Evolutionary conservation across 805 yeast genomes (phyloP), one percentile per base, ranked within the genome.

Genomic region (Ascoidea rubescens): DNA sequence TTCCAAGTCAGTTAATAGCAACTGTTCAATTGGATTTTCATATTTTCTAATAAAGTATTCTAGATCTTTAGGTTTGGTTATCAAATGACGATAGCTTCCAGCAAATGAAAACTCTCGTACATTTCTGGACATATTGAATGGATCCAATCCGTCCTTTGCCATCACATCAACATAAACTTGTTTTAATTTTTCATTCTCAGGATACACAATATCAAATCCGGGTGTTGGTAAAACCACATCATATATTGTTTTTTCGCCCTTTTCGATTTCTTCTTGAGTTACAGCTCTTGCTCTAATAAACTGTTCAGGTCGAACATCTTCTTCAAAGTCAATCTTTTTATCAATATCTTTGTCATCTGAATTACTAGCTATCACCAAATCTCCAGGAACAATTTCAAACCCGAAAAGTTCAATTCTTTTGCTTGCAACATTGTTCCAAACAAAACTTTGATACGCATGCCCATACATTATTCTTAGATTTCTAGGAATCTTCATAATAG

Each of bases 181-280:
- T 59, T 71, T 72, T 48, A 87, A 68, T 46, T 73, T 65, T 51
- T 72, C 73, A 60, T 87, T 85, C 8, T 74, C 69, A 5, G 99
- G 99, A 62, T 93, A 93, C 12, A 73, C 62, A n/a, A 93, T 79
- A 62, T 89, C 97, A 64, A 80, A 89, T 0, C 99, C 99, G 2
- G 99, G 99, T 0, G 96, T 79, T n/a, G 99, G 98, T 52, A 93
- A 71, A 2, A 95, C 96, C 32, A 93, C 74, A 65, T 93, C 98
- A 61, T 75, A 82, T 42, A 91, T 84, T 10, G 84, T 66, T 62
- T 74, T 86, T 51, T 73, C 76, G 0, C 78, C 78, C 2, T 70
- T 52, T 4, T 71, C 77, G 30, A 83, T 69, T 54, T 91, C 98
- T 53, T 81, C 88, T 52, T 77, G 72, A 0, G 95, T 86, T 17